Evolutionary conservation across 495 filamentous ascomycete genomes (phyloP).

Genomic region (Aspergillus kassunensis): DNA sequence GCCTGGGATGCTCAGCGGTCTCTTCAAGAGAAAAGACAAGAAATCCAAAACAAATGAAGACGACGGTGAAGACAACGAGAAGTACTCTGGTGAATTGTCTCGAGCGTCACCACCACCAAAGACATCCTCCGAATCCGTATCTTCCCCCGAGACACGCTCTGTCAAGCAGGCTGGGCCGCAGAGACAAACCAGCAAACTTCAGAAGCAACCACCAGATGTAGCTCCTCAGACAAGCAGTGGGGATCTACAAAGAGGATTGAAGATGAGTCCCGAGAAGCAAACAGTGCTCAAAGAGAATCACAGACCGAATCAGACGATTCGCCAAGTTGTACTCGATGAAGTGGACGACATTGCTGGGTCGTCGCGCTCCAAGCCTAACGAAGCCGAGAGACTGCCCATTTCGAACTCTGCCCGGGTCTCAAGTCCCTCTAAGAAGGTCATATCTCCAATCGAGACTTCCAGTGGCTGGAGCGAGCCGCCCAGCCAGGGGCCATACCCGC

Average conservation of each 20-base stretch:
- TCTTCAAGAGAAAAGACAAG: conserved; percentile 95
- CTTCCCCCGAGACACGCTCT: conserved; percentile 29
- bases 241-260: conserved; percentile 18
- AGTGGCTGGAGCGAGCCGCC: conserved; percentile 11
- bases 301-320: conserved; percentile 32
- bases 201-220: conserved; percentile 61
- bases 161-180: conserved; percentile 38
- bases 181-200: conserved; percentile 66
- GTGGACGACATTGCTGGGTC: conserved; percentile 22
- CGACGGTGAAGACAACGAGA: conserved; percentile 59
- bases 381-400: neutral
- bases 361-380: conserved; percentile 19
- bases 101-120: conserved; percentile 50
- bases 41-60: conserved; percentile 67
- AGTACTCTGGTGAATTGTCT: conserved; percentile 53
- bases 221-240: conserved; percentile 46
- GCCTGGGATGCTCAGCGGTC: conserved; percentile 81
- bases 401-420: conserved; percentile 10
- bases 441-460: conserved; percentile 16
- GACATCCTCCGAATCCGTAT: conserved; percentile 46
- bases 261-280: conserved; percentile 9
- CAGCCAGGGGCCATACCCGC: conserved; percentile 5
- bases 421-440: conserved; percentile 24
- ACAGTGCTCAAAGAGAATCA: conserved; percentile 12
- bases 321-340: conserved; percentile 37